Base-by-base conservation (phyloP, 371 early-diverging fungal species). In the Basidiobolus heterosporus region DNA sequence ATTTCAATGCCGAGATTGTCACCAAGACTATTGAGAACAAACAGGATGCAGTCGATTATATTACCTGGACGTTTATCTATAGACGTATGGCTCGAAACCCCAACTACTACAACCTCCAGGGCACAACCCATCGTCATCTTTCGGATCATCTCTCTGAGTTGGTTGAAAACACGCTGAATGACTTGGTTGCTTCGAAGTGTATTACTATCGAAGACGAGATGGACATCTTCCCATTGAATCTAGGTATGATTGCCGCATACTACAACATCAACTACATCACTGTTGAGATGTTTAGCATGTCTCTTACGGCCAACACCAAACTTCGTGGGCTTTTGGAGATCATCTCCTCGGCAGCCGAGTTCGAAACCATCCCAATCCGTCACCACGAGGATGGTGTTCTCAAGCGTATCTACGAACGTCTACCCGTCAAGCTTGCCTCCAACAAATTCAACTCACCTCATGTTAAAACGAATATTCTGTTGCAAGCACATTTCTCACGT, bases 181-280 rank as follows among this genome's bases (percentile, higher is more conserved):
- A 91, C 47, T 59, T 98, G 51, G 74, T 70, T 18, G 78, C 77
- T 8, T 78, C 88, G 56, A 85, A 88, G 61, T 95, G 96, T 67
- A 85, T 94, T 44, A 62, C 74, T 0, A 66, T 88, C 38, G 88
- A 87, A 53, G 85, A 88, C 54, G 82, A 85, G 36, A 69, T 80
- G 65, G 84, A 86, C 43, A 74, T 93, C 17, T 59, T 73, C 9
- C 81, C 93, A 36, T 70, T 91, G 40, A 92, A 93, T 62, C 58
- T 95, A 57, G 98, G 96, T 49, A 91, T 91, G 91, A 90, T 97
- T 64, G 87, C 95, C 0, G 86, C 93, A 3, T 92, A 88, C 69
- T 94, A 97, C 67, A 82, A 89, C 64, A 81, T 97, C 65, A 77
- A 82, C 59, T 92, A 91, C 56, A 67, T 80, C 38, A 92, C 96